A percentile compares a stretch with the other conserved stretches of the same genome.
phyloP scores from a whole-genome alignment of 169 alveolate species.

The Plasmodium sp. region DNA sequence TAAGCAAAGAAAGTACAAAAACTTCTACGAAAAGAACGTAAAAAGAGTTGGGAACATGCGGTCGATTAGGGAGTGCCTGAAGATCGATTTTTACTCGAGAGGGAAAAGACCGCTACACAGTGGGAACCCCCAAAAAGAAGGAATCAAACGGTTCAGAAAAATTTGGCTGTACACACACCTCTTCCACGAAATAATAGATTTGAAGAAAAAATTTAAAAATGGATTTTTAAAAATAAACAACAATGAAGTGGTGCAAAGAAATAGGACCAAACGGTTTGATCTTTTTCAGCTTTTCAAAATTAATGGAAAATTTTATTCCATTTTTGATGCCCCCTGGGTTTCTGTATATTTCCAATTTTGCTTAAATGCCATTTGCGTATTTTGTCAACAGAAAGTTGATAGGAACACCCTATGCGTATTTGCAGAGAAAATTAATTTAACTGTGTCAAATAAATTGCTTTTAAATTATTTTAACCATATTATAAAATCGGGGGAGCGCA shows the following conservation, averaged over 20 bases:
- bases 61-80: neutral
- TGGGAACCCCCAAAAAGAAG: neutral
- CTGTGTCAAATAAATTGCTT: constrained; percentile 5
- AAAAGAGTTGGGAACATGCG: neutral
- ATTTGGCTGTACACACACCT: constrained; percentile 51
- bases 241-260: neutral
- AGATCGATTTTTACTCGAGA: neutral
- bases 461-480: constrained; percentile 11
- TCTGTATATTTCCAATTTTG: constrained; percentile 31
- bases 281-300: constrained; percentile 24
- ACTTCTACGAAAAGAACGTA: neutral
- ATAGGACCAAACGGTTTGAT: constrained; percentile 28
- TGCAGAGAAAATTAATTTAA: constrained; percentile 19
- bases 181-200: constrained; percentile 18
- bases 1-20: neutral
- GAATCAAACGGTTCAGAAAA: neutral
- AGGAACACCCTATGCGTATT: neutral
- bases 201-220: neutral
- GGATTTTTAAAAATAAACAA: constrained; percentile 35
- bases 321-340: constrained; percentile 55
- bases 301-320: neutral
- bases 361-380: constrained; percentile 43
- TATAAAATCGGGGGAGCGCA: neutral
- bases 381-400: constrained; percentile 26
- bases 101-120: neutral